A percentile compares a stretch with the other conserved stretches of the same genome.
phyloP scores from a whole-genome alignment of 176 grass and related monocot species.

The Echinochloa phyllopogon region DNA sequence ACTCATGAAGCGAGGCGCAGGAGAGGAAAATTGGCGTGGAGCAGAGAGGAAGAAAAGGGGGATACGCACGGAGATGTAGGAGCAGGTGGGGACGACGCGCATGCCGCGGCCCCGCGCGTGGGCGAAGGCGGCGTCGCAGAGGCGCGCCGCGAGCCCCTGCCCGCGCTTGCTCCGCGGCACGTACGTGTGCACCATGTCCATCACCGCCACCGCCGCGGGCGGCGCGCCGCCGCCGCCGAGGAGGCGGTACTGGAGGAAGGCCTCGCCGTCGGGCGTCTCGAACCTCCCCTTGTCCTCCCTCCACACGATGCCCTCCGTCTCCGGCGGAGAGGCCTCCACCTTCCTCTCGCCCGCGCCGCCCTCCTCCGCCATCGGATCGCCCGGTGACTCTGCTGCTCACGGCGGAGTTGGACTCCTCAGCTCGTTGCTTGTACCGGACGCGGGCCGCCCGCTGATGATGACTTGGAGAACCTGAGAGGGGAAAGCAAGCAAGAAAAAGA shows the following conservation, averaged over 20 bases:
- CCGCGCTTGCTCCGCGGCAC: constrained; percentile 84
- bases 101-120: constrained; percentile 54
- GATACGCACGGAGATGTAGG: constrained; percentile 71
- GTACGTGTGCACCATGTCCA: constrained; percentile 93
- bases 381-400: neutral
- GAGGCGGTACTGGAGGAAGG: constrained; percentile 79
- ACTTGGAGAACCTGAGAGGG: too few relatives aligned
- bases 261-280: constrained; percentile 71
- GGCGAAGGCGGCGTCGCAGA: constrained; percentile 75
- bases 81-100: constrained; percentile 78
- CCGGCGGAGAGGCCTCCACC: neutral
- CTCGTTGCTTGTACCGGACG: neutral
- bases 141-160: constrained; percentile 71
- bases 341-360: neutral
- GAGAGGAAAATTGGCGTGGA: neutral
- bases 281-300: constrained; percentile 64
- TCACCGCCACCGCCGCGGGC: constrained; percentile 63
- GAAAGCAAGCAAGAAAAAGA: too few relatives aligned
- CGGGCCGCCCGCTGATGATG: neutral
- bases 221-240: neutral
- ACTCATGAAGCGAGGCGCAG: neutral
- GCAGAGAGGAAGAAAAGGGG: neutral
- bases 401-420: neutral
- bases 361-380: constrained; percentile 47
- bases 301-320: constrained; percentile 56